phyloP scores from a whole-genome alignment of 495 filamentous ascomycete genomes.

The Daldinia loculata region DNA sequence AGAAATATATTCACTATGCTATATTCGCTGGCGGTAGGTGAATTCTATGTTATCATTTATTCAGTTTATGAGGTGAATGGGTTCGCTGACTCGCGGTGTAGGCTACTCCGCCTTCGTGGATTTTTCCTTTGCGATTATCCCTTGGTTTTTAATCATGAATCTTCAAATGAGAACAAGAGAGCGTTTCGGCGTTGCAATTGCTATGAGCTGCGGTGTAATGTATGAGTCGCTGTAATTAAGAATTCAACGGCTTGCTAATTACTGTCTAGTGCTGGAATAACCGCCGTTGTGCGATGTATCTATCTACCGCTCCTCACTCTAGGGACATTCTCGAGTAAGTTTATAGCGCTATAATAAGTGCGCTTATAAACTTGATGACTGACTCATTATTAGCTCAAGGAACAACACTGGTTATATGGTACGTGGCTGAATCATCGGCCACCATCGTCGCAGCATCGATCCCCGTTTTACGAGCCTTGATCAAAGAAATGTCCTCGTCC shows the following conservation, averaged over 20 bases:
- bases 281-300: conserved; percentile 34
- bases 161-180: conserved; percentile 49
- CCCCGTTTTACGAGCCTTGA: conserved; percentile 48
- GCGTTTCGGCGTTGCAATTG: conserved; percentile 48
- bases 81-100: conserved; percentile 12
- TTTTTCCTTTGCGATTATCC: conserved; percentile 48
- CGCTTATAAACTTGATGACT: not conserved
- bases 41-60: not conserved
- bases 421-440: conserved; percentile 46
- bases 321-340: conserved; percentile 37
- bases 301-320: conserved; percentile 32
- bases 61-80: not conserved
- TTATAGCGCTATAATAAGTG: not conserved
- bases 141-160: conserved; percentile 48
- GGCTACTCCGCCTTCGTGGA: conserved; percentile 51
- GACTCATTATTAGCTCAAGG: conserved; percentile 25
- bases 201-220: conserved; percentile 53
- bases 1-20: conserved; percentile 38
- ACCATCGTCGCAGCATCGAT: conserved; percentile 53
- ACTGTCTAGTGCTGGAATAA: conserved; percentile 34
- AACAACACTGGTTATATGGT: conserved; percentile 46
- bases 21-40: conserved; percentile 47
- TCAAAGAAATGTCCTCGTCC: conserved; percentile 42
- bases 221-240: conserved; percentile 28
- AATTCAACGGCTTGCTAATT: conserved; percentile 12